Evolutionary conservation across 2,329 filamentous ascomycete species (phyloP).

Genomic region (Didymella exigua): DNA sequence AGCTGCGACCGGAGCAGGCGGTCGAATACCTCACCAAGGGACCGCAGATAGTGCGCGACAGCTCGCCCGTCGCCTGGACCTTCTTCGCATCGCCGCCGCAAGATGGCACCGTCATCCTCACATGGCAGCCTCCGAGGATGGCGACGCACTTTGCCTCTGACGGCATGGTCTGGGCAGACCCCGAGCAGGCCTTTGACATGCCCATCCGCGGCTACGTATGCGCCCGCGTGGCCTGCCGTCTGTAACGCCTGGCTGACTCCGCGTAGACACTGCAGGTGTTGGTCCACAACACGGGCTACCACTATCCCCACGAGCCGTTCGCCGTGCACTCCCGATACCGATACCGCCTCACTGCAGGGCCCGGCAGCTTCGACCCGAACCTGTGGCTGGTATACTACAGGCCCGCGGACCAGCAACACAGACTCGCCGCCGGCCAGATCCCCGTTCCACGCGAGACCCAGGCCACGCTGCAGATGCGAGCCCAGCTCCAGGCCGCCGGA

Average conservation of each 20-base stretch:
- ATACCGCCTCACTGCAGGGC: conserved; percentile 80
- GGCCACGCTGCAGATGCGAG: conserved; percentile 65
- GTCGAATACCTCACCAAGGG: conserved; percentile 83
- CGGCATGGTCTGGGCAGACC: conserved; percentile 87
- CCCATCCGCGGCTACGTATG: conserved; percentile 71
- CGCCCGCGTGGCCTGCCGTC: conserved; percentile 6
- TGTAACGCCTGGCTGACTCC: conserved; percentile 18
- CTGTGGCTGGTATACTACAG: conserved; percentile 94
- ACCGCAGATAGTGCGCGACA: conserved; percentile 82
- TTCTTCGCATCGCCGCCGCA: conserved; percentile 77
- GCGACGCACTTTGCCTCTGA: conserved; percentile 83
- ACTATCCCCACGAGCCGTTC: conserved; percentile 71
- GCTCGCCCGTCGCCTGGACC: conserved; percentile 89
- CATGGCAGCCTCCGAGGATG: conserved; percentile 79
- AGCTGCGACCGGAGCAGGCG: conserved; percentile 75
- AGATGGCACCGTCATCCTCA: conserved; percentile 81
- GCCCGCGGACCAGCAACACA: conserved; percentile 73
- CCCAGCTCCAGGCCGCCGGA: conserved; percentile 70
- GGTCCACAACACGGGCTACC: conserved; percentile 80
- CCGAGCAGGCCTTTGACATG: conserved; percentile 76
- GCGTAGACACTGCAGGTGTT: conserved; percentile 89
- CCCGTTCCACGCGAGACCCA: conserved; percentile 66
- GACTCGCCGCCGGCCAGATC: conserved; percentile 71
- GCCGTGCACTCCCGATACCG: conserved; percentile 80
- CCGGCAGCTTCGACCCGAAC: conserved; percentile 74